These are phyloP conservation scores for Nadsonia fulvescens DNA, from an alignment of 805 yeast species.

Conservation along the genomic window DNA sequence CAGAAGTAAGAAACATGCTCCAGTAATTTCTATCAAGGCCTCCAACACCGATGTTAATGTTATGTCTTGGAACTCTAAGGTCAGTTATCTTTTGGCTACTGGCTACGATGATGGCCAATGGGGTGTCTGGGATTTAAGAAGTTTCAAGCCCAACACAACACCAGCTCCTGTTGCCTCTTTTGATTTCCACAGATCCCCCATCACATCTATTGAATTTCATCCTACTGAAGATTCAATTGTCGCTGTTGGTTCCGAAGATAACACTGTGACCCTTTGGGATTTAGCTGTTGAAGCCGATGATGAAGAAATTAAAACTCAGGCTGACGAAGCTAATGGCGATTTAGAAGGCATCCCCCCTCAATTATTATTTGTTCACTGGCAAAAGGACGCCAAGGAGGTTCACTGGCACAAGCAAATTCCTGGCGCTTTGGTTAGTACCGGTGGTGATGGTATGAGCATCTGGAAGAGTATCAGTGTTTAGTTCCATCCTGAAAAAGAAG, in stretches of 20 bases:
- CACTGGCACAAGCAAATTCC: constrained; percentile 97
- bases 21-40: constrained; percentile 72
- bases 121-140: constrained; percentile 96
- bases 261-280: constrained; percentile 95
- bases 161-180: constrained; percentile 85
- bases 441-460: constrained; percentile 82
- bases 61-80: constrained; percentile 83
- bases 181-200: constrained; percentile 84
- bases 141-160: constrained; percentile 30
- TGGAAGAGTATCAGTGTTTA: constrained; percentile 95
- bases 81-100: constrained; percentile 73
- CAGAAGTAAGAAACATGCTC: constrained; percentile 77
- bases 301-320: constrained; percentile 82
- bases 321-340: constrained; percentile 51
- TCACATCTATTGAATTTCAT: constrained; percentile 85
- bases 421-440: constrained; percentile 85
- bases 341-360: constrained; percentile 88
- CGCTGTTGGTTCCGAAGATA: constrained; percentile 92
- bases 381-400: constrained; percentile 90
- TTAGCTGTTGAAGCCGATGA: constrained; percentile 97
- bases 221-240: constrained; percentile 90
- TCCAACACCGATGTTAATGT: constrained; percentile 79
- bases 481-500: too few species aligned
- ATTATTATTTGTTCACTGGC: constrained; percentile 94
- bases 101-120: constrained; percentile 97